Conservation (phyloP, 495 filamentous ascomycete genomes). For the Aspergillus funiculosus region DNA sequence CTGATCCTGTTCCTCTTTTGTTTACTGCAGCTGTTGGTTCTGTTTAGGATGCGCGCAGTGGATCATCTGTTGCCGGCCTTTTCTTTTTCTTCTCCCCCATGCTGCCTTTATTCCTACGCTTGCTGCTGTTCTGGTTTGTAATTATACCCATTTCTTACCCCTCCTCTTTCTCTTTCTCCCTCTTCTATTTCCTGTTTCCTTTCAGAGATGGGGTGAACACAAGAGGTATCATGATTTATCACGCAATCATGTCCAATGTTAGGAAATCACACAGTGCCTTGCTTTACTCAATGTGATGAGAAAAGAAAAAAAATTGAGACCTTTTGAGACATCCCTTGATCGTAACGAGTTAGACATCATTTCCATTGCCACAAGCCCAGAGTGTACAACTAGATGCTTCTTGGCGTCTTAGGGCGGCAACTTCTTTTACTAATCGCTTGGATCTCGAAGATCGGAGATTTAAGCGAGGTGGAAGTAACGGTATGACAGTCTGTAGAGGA, state of each 20-base stretch:
- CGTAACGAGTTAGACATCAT: too few species aligned
- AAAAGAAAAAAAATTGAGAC: background rate
- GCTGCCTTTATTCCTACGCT: background rate
- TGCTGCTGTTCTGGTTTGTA: conserved; percentile 6
- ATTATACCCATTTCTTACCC: conserved; percentile 3
- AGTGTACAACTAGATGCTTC: too few species aligned
- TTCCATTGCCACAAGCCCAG: too few species aligned
- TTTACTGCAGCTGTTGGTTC: conserved; percentile 1
- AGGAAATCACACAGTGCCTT: background rate
- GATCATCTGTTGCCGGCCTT: background rate
- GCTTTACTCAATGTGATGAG: background rate
- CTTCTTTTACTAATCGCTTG: too few species aligned
- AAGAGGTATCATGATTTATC: background rate
- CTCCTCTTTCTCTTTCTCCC: background rate
- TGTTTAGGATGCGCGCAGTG: background rate
- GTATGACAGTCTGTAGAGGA: too few species aligned
- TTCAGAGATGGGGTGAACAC: conserved; percentile 1
- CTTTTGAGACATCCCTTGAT: too few species aligned
- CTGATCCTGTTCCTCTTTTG: background rate
- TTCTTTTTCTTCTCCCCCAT: background rate
- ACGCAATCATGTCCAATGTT: background rate
- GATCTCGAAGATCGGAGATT: background rate
- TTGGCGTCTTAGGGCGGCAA: too few species aligned
- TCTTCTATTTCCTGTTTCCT: background rate
- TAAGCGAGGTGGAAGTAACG: background rate